Base-by-base conservation (phyloP, 129 eudicot genomes). In the Daucus carota region DNA sequence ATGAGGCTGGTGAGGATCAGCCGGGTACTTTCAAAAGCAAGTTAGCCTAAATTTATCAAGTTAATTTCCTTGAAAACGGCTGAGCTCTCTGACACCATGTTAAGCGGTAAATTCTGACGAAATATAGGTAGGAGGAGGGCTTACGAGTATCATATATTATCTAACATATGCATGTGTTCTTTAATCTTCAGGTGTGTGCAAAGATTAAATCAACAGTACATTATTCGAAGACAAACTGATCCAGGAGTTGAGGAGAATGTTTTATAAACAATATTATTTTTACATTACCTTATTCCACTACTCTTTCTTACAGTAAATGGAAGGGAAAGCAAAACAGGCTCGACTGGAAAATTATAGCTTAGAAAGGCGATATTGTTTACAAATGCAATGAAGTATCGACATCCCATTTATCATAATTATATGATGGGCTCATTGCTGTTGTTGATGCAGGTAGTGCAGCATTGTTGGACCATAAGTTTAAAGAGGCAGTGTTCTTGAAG, bases 321-420 rank as follows among this genome's bases (percentile, higher is more conserved):
- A 17, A 22, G 41, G 8, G 16, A 70, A 70, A 70, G 40, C 2
- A 7, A 31, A 70, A 70, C 22, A 26, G 33, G 36, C 33, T 43
- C 54, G 48, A 71, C 15, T 11, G 54, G 42, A 42, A 71, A 70
- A 26, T 8, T 29, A 71, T 22, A 60, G 5, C 31, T n/a, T 60
- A 60, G 44, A 6, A 29, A 48, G 63, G 36, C 28, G 38, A 15
- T 34, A 68, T 76, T 81, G 60, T 81, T 78, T 85, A 85, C 80
- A 88, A 80, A 83, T 78, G 92, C 79, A 88, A 89, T 67, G 92
- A 85, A 34, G 88, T 88, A 85, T 88, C 92, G 31, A 84, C 92
- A 67, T 83, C 86, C 36, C 67, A 73, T 48, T 82, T 83, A 36
- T 81, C 88, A 48, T 65, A 60, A 60, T 45, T 34, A 59, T 72